These are phyloP conservation scores for Macadamia integrifolia DNA, from an alignment of 164 flowering plant genomes.

Conservation along the genomic window DNA sequence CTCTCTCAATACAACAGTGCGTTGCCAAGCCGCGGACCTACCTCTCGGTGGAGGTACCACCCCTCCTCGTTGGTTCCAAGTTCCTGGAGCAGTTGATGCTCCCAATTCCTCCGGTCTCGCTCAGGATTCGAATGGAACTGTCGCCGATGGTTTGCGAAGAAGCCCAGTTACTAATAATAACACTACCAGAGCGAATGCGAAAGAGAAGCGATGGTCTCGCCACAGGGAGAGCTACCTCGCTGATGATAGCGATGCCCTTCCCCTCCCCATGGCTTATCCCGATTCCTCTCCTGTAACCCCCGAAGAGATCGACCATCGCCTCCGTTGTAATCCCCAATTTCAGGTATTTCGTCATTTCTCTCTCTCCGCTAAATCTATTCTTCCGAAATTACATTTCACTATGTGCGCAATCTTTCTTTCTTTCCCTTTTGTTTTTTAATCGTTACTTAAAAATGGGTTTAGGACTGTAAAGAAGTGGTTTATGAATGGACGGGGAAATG, in stretches of 20 bases:
- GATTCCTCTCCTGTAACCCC: conserved; percentile 67
- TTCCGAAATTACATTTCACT: conserved; percentile 1
- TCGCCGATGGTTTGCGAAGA: conserved; percentile 10
- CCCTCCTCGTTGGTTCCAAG: conserved; percentile 35
- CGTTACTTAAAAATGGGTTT: conserved; percentile 12
- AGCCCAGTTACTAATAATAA: neutral
- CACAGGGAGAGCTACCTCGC: conserved; percentile 77
- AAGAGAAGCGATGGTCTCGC: conserved; percentile 70
- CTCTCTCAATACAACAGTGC: conserved; percentile 15
- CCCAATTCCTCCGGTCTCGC: conserved; percentile 11
- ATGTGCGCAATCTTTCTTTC: neutral
- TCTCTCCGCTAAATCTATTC: neutral
- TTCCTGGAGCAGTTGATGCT: conserved; percentile 27
- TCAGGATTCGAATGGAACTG: conserved; percentile 17
- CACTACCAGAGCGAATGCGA: conserved; percentile 44
- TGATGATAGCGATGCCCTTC: conserved; percentile 72
- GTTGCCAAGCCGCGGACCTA: conserved; percentile 44
- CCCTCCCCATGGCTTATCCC: conserved; percentile 92
- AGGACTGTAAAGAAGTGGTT: conserved; percentile 92
- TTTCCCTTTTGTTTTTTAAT: neutral
- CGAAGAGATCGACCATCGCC: conserved; percentile 69
- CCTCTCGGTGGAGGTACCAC: conserved; percentile 20
- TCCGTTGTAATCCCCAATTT: conserved; percentile 59
- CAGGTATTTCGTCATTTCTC: conserved; percentile 37
- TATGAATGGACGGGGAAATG: conserved; percentile 99